Evolutionary conservation across 371 early-diverging fungal genomes (phyloP).

Genomic region (Massospora cicadina): DNA sequence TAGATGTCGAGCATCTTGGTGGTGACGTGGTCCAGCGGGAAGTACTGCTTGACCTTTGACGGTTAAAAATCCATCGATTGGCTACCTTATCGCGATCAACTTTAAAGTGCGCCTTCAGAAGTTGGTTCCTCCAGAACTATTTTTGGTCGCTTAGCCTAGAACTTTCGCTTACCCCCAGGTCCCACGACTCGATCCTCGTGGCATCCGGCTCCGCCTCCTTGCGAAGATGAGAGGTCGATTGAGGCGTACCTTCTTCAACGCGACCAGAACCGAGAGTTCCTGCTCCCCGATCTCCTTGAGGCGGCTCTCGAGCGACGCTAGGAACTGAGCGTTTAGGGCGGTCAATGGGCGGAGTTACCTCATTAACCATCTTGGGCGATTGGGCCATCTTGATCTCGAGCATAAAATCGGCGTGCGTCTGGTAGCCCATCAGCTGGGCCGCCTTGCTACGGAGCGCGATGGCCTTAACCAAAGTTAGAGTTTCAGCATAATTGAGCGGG

Average conservation of each 20-base stretch:
- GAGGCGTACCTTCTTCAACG: constrained; percentile 24
- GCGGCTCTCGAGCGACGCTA: constrained; percentile 34
- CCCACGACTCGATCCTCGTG: not conserved
- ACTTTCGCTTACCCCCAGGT: not conserved
- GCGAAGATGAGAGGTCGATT: not conserved
- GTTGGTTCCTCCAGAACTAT: constrained; percentile 11
- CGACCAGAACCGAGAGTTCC: constrained; percentile 34
- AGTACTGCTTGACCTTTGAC: constrained; percentile 16
- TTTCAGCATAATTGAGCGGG: too few species aligned
- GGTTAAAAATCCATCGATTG: not conserved
- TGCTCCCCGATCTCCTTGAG: constrained; percentile 34
- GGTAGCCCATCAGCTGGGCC: constrained; percentile 45
- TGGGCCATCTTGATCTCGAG: constrained; percentile 80
- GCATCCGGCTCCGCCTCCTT: constrained; percentile 12
- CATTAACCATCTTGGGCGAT: constrained; percentile 27
- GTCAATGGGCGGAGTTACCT: constrained; percentile 3
- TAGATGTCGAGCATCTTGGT: not conserved
- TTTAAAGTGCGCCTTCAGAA: not conserved
- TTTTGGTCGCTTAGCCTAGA: constrained; percentile 24
- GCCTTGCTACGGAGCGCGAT: constrained; percentile 18
- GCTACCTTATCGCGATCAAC: constrained; percentile 13
- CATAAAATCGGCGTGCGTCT: constrained; percentile 47
- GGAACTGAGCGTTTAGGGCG: constrained; percentile 22
- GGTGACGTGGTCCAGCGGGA: constrained; percentile 8
- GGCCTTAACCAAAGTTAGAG: constrained; percentile 2